Percentiles rank a stretch among this genome's conserved stretches.
Conservation (phyloP, 768 basidiomycete genomes). For the Chalciporus sphaerocephalus region DNA sequence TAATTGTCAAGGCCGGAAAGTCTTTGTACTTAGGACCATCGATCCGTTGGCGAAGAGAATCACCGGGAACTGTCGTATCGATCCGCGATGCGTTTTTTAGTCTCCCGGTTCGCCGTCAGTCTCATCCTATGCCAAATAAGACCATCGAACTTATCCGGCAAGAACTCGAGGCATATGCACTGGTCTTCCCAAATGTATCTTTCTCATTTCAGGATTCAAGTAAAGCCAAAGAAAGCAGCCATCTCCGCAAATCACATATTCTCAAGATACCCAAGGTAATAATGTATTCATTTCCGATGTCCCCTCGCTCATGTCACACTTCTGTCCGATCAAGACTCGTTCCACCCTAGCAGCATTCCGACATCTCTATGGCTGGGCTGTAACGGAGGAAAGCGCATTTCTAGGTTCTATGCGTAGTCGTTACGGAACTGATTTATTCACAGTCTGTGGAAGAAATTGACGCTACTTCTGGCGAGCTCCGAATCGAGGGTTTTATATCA, state of each 20-base stretch:
- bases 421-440: constrained; percentile 16
- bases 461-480: constrained; percentile 44
- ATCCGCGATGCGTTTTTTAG: constrained; percentile 90
- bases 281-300: constrained; percentile 9
- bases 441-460: constrained; percentile 70
- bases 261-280: constrained; percentile 66
- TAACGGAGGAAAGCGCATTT: constrained; percentile 54
- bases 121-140: constrained; percentile 56
- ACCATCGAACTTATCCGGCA: constrained; percentile 65
- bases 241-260: constrained; percentile 40
- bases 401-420: constrained; percentile 4
- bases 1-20: constrained; percentile 73
- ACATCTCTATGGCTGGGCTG: constrained; percentile 66
- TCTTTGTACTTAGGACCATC: constrained; percentile 69
- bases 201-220: constrained; percentile 63
- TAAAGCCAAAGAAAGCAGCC: constrained; percentile 32
- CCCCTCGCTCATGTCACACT: constrained; percentile 12
- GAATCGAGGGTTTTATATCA: constrained; percentile 80
- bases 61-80: constrained; percentile 74
- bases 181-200: constrained; percentile 65
- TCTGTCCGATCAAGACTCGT: constrained; percentile 45
- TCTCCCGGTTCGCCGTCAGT: constrained; percentile 73
- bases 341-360: constrained; percentile 67
- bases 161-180: constrained; percentile 68
- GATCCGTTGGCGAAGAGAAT: constrained; percentile 68